Conservation (phyloP, 345 rosid genomes). For the Limnanthes douglasii region DNA sequence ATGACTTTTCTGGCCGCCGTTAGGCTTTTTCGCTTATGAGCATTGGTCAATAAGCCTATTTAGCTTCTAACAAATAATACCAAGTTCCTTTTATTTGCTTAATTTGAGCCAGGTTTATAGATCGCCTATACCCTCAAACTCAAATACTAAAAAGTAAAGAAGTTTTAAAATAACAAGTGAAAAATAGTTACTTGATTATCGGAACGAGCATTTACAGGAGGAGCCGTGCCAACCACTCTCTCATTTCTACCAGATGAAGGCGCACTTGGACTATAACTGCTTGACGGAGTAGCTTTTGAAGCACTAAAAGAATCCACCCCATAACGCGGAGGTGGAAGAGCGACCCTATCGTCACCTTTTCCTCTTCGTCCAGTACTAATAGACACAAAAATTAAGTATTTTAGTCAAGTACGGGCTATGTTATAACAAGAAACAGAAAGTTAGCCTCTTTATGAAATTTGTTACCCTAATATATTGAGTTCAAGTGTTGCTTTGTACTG, state of each 20-base stretch:
- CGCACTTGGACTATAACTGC: conserved; percentile 30
- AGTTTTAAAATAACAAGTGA: not conserved
- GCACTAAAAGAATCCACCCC: conserved; percentile 13
- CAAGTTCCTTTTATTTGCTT: too few relatives aligned
- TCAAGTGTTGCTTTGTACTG: conserved; percentile 57
- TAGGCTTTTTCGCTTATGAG: too few relatives aligned
- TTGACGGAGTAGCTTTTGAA: conserved; percentile 20
- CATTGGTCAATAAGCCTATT: too few relatives aligned
- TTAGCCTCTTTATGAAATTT: conserved; percentile 1
- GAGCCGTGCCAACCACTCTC: conserved; percentile 8
- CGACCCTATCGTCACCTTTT: conserved; percentile 22
- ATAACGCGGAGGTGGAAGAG: conserved; percentile 47
- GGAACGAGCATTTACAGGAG: conserved; percentile 26
- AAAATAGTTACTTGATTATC: conserved; percentile 22
- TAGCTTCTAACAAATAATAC: too few relatives aligned
- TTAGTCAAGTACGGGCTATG: not conserved
- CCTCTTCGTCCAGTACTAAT: conserved; percentile 23
- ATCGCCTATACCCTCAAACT: too few relatives aligned
- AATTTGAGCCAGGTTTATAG: too few relatives aligned
- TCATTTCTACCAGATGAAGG: conserved; percentile 20
- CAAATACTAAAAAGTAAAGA: not conserved
- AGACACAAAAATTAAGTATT: not conserved
- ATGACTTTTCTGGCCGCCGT: too few relatives aligned
- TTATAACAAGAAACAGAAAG: not conserved
- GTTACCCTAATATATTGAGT: conserved; percentile 42